Evolutionary conservation across 2,329 filamentous ascomycete species (phyloP), one percentile per base, ranked within the genome.

Genomic region (Metarhizium guizhouense): DNA sequence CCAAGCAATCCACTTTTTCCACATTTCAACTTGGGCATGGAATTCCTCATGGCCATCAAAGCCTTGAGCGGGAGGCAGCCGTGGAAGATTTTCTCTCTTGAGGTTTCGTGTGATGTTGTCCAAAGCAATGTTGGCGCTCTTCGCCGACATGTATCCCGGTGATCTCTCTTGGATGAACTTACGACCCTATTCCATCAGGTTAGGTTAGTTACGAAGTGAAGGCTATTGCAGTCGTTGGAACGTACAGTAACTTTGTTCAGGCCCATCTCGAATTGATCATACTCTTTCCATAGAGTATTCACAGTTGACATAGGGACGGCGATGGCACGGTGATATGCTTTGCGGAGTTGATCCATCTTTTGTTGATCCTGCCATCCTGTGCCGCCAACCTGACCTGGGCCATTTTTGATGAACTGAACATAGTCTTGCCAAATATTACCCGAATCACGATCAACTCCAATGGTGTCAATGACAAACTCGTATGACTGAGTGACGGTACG

Each of bases 81-180:
- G 82, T 3, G 95, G 90, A 1, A 96, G 74, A 4, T 88, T 92
- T 3, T 84, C 88, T 48, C 92, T 85, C 59, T 83, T 81, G 47
- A 99, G 74, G 8, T 86, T 85, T 43, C 85, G 82, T 1, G 88
- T 91, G 54, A 95, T 85, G 65, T 95, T 95, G 55, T 96, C 90
- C n/a, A 97, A 76, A 42, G 91, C 88, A 47, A 89, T 93, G 67
- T 90, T 90, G 47, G 91, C 91, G 61, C 88, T 92, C 68, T 95
- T 87, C 53, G 95, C 94, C 16, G 92, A 95, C 91, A 99, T 96
- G 70, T 97, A 99, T 3, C 87, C 83, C 1, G 93, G 88, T 0
- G 93, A 96, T 58, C 88, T 86, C 66, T 99, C 94, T 67, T 96
- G 91, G 4, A 99, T 80, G 62, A 95, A 92, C 72, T 97, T 97